Base-by-base conservation (phyloP, 306 rosid species). In the Dalbergia cochinchinensis region DNA sequence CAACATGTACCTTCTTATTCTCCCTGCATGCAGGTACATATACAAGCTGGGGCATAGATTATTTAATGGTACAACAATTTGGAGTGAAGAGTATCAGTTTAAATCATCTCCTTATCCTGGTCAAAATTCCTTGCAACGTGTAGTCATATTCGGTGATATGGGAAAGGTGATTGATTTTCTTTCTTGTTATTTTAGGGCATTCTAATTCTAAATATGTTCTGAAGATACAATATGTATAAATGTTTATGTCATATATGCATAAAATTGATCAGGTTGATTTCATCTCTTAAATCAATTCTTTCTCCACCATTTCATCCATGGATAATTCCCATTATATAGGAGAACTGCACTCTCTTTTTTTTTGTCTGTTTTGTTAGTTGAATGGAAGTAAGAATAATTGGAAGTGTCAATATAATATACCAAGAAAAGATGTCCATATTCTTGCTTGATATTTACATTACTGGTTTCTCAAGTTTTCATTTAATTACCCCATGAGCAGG, bases 61-160 rank as follows among this genome's bases (percentile, higher is more conserved):
- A 75, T 74, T 33, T 41, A 84, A 89, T 72, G 97, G 91, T 77
- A 77, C 94, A 31, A 83, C 74, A 61, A 68, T 94, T 81, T 87
- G 91, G 94, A 91, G 99, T 88, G 77, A 74, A 83, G 72, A 79
- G 62, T 90, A 94, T 85, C 87, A 86, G 63, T 94, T 94, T 83
- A 89, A 80, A 88, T 87, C 99, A 55, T 79, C 99, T 65, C 99
- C 99, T 66, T 94, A 87, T 88, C 99, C 97, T 16, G 97, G 99
- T 67, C 97, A 94, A 90, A 91, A 91, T 80, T 94, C 99, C 19
- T 53, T 88, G 74, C 99, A 92, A 76, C 91, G 91, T 8, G 90
- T 94, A 45, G 87, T 94, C 84, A 86, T 94, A 86, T 94, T 94
- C 67, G 99, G 97, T 42, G 97, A 94, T 85, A 89, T 94, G 97